Conservation (phyloP, 768 basidiomycete species). For the Russula compacta region DNA sequence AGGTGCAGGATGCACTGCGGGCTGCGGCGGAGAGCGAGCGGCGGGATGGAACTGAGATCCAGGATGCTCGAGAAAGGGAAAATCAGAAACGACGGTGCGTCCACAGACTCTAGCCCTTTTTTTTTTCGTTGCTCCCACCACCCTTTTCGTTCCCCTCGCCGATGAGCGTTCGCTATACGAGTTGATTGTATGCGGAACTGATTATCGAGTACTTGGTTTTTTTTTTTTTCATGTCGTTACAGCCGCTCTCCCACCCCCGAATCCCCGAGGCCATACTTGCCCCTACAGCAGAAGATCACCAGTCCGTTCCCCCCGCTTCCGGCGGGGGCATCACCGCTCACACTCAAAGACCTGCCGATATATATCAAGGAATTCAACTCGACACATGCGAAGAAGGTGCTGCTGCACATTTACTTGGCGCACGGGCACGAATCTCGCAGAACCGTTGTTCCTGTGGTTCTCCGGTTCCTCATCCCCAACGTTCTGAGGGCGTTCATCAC, state of each 20-base stretch:
- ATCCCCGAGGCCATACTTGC: constrained; percentile 51
- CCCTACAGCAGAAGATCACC: constrained; percentile 31
- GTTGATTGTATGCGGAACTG: background rate
- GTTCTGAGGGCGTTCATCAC: constrained; percentile 59
- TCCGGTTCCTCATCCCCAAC: constrained; percentile 56
- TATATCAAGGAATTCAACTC: constrained; percentile 55
- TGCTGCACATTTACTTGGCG: constrained; percentile 48
- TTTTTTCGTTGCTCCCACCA: background rate
- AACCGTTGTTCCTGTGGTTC: constrained; percentile 29
- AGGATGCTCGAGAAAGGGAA: constrained; percentile 37
- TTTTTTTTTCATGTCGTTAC: background rate
- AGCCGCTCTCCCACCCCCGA: constrained; percentile 47
- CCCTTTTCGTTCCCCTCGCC: background rate
- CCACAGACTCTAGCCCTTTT: background rate
- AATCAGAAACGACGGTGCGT: constrained; percentile 50
- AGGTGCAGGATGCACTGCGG: constrained; percentile 49
- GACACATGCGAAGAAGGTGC: constrained; percentile 27
- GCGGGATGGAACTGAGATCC: constrained; percentile 42
- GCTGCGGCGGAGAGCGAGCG: constrained; percentile 47
- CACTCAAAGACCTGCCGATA: constrained; percentile 36
- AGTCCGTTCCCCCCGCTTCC: constrained; percentile 37
- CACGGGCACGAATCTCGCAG: constrained; percentile 20
- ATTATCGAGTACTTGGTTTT: background rate
- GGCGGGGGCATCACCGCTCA: constrained; percentile 32
- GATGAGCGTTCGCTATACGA: background rate